Percentiles rank a stretch among this genome's conserved stretches.
phyloP scores from a whole-genome alignment of 1,284 basidiomycete species.

The Moniliella sp. region DNA sequence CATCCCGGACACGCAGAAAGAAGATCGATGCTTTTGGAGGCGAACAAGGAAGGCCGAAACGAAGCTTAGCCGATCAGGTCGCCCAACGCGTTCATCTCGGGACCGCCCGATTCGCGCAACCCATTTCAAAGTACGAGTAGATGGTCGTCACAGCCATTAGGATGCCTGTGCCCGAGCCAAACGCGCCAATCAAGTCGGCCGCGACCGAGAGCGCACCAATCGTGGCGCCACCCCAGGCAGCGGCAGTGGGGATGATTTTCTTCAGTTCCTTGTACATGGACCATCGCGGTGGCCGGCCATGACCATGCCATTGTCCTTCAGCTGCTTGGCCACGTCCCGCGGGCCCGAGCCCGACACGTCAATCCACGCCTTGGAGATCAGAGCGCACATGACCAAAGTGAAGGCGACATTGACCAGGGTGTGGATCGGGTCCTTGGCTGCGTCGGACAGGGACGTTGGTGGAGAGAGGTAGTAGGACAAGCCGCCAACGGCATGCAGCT shows the following conservation, averaged over 20 bases:
- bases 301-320: constrained; percentile 96
- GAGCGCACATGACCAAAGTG: constrained; percentile 76
- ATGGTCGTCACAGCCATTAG: constrained; percentile 93
- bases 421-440: constrained; percentile 76
- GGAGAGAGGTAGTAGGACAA: constrained; percentile 94
- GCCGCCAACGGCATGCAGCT: constrained; percentile 72
- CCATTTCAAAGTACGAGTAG: constrained; percentile 45
- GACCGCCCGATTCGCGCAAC: constrained; percentile 38
- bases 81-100: constrained; percentile 36
- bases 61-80: too few species aligned
- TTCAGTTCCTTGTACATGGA: constrained; percentile 98
- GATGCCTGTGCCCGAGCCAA: constrained; percentile 90
- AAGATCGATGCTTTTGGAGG: too few species aligned
- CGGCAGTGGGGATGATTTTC: constrained; percentile 86
- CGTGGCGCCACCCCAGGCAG: constrained; percentile 84
- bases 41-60: too few species aligned
- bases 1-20: too few species aligned
- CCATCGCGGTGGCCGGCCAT: constrained; percentile 93
- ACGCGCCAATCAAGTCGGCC: constrained; percentile 86
- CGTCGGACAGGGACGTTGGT: constrained; percentile 68
- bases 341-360: constrained; percentile 89
- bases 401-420: constrained; percentile 74
- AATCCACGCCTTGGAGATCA: constrained; percentile 99
- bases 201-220: constrained; percentile 73
- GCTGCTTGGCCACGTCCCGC: constrained; percentile 83